A percentile compares a stretch with the other conserved stretches of the same genome.
Conservation (phyloP, 768 basidiomycete genomes). For the Hypholoma fasciculare region DNA sequence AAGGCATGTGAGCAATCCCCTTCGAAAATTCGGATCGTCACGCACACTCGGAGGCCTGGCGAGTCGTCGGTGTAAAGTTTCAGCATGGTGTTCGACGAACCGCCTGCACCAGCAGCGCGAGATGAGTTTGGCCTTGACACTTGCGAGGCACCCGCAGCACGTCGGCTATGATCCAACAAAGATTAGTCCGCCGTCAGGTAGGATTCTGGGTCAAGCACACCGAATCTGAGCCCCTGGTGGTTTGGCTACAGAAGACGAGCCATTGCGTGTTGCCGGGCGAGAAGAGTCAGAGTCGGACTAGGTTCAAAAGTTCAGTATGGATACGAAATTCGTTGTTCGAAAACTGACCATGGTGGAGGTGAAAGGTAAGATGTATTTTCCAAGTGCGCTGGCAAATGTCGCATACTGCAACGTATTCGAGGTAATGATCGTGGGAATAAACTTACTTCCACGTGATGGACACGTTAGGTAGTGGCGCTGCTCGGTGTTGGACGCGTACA, state of each 20-base stretch:
- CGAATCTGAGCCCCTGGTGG: constrained; percentile 83
- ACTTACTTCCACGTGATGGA: constrained; percentile 23
- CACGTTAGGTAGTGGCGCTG: constrained; percentile 22
- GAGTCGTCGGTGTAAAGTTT: constrained; percentile 99
- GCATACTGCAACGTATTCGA: constrained; percentile 22
- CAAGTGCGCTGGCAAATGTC: constrained; percentile 31
- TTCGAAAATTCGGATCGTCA: constrained; percentile 21
- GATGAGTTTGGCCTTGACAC: constrained; percentile 79
- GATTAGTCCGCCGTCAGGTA: not conserved
- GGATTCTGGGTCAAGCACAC: constrained; percentile 33
- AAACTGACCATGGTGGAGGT: constrained; percentile 38
- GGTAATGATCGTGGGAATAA: constrained; percentile 30
- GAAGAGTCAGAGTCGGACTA: constrained; percentile 84
- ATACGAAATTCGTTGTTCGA: not conserved
- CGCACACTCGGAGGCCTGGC: constrained; percentile 95
- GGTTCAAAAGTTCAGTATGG: not conserved
- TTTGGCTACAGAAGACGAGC: constrained; percentile 56
- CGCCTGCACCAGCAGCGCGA: constrained; percentile 92
- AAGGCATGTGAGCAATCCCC: not conserved
- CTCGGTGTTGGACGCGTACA: not conserved
- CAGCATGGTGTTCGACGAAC: constrained; percentile 97
- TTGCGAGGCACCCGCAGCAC: constrained; percentile 62
- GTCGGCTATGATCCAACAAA: constrained; percentile 51
- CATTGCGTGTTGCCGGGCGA: constrained; percentile 37
- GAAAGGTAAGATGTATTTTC: constrained; percentile 18